Evolutionary conservation across 108 stramenopile genomes (phyloP).

Genomic region (Licmophora abbreviata): DNA sequence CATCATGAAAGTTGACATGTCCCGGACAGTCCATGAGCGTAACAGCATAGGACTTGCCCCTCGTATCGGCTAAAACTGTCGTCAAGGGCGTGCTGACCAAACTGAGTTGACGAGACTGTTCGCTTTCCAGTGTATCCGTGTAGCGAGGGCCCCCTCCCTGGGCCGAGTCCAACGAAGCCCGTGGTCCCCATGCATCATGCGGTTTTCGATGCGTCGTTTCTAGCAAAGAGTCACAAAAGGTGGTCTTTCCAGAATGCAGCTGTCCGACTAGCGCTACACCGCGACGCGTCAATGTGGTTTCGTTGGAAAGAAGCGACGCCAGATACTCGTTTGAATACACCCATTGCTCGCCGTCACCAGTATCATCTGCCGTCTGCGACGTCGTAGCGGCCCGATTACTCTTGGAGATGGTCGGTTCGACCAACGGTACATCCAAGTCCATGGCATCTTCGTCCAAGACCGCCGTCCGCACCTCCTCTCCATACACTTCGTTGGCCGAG

Average conservation of each 20-base stretch:
- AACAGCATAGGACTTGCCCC: conserved; percentile 83
- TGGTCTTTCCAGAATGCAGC: conserved; percentile 94
- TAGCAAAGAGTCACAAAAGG: conserved; percentile 79
- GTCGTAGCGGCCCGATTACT: conserved; percentile 16
- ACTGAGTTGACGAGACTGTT: conserved; percentile 91
- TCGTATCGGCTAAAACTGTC: conserved; percentile 69
- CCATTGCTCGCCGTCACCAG: conserved; percentile 17
- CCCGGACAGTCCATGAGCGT: conserved; percentile 95
- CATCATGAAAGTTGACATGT: conserved; percentile 93
- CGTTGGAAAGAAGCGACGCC: conserved; percentile 48
- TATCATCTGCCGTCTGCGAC: not conserved
- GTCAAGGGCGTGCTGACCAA: conserved; percentile 88
- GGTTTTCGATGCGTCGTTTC: conserved; percentile 40
- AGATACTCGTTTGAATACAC: conserved; percentile 53
- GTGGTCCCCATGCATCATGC: conserved; percentile 17
- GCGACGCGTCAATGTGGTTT: conserved; percentile 63
- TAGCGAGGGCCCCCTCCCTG: conserved; percentile 40
- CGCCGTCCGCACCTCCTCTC: conserved; percentile 87
- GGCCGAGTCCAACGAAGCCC: conserved; percentile 22
- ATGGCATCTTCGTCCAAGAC: conserved; percentile 99
- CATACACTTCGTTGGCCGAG: conserved; percentile 91
- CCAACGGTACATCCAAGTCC: conserved; percentile 93
- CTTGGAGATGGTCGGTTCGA: conserved; percentile 82
- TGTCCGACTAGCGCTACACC: conserved; percentile 91
- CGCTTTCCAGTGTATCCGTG: conserved; percentile 83